A percentile compares a stretch with the other conserved stretches of the same genome.
These are phyloP conservation scores for Aspergillus aculeatus DNA, from an alignment of 2,329 filamentous ascomycete genomes.

Conservation along the genomic window DNA sequence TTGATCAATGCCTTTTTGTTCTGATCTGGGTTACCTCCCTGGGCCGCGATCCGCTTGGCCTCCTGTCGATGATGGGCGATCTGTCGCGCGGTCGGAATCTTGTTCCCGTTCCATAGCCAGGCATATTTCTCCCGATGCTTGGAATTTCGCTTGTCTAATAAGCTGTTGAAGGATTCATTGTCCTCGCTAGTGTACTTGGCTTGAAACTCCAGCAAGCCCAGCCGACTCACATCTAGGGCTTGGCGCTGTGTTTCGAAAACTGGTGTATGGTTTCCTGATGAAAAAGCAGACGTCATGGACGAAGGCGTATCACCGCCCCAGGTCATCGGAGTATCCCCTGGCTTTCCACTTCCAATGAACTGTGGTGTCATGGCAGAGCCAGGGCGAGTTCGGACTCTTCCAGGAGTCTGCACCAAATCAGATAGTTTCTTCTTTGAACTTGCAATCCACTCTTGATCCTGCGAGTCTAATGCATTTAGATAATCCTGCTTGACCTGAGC, in stretches of 20 bases:
- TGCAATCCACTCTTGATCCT: slow-evolving; percentile 80
- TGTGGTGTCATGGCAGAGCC: slow-evolving; percentile 58
- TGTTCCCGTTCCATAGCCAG: slow-evolving; percentile 88
- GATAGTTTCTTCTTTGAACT: slow-evolving; percentile 70
- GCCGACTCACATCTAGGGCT: slow-evolving; percentile 65
- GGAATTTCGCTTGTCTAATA: slow-evolving; percentile 86
- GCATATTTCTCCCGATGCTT: slow-evolving; percentile 80
- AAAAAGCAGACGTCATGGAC: slow-evolving; percentile 48
- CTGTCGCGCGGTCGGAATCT: slow-evolving; percentile 65
- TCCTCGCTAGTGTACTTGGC: slow-evolving; percentile 95
- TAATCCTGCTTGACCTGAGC: slow-evolving; percentile 88
- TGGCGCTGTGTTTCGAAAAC: slow-evolving; percentile 43
- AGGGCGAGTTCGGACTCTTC: slow-evolving; percentile 43
- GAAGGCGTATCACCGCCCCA: slow-evolving; percentile 73
- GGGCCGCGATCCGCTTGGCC: slow-evolving; percentile 68
- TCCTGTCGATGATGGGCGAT: slow-evolving; percentile 54
- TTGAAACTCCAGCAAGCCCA: slow-evolving; percentile 84
- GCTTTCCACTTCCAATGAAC: slow-evolving; percentile 7
- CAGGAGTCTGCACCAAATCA: slow-evolving; percentile 75
- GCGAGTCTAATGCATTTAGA: slow-evolving; percentile 83
- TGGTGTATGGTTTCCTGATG: slow-evolving; percentile 30
- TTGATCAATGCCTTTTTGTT: slow-evolving; percentile 62
- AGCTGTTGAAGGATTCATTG: slow-evolving; percentile 92
- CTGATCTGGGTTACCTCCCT: slow-evolving; percentile 59
- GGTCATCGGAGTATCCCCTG: slow-evolving; percentile 38